Percentiles rank a stretch among this genome's conserved stretches.
These are phyloP conservation scores for Alternaria triticina DNA, from an alignment of 2,329 filamentous ascomycete genomes.

Conservation along the genomic window DNA sequence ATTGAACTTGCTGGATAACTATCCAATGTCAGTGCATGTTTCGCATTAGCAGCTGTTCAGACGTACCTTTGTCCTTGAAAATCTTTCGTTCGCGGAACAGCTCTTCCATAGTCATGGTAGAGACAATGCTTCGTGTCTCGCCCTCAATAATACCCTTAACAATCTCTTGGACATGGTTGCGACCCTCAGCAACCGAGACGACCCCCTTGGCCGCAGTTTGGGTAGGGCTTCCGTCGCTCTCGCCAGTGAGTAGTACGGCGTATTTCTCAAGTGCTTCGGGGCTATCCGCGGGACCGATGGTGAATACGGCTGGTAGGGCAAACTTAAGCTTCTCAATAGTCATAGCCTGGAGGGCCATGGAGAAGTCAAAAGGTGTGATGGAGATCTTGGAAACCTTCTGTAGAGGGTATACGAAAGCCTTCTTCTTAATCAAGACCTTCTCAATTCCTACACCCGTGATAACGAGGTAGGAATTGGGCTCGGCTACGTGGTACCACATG, in stretches of 20 bases:
- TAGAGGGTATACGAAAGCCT: conserved; percentile 53
- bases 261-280: conserved; percentile 77
- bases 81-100: conserved; percentile 79
- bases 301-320: conserved; percentile 82
- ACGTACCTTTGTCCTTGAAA: conserved; percentile 68
- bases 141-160: conserved; percentile 91
- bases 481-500: conserved; percentile 70
- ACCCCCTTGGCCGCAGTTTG: conserved; percentile 40
- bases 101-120: conserved; percentile 91
- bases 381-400: conserved; percentile 54
- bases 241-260: conserved; percentile 75
- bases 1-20: conserved; percentile 69
- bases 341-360: conserved; percentile 85
- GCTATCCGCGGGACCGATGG: conserved; percentile 79
- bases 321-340: conserved; percentile 88
- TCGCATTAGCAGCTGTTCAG: neutral
- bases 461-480: conserved; percentile 84
- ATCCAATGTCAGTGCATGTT: neutral
- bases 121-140: conserved; percentile 82
- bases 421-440: conserved; percentile 79
- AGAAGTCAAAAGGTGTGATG: conserved; percentile 80
- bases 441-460: conserved; percentile 80
- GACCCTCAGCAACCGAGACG: conserved; percentile 53
- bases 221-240: conserved; percentile 56
- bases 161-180: conserved; percentile 79